A percentile compares a stretch with the other conserved stretches of the same genome.
These are phyloP conservation scores for Xylariaceae sp. DNA, from an alignment of 2,329 filamentous ascomycete genomes.

Conservation along the genomic window DNA sequence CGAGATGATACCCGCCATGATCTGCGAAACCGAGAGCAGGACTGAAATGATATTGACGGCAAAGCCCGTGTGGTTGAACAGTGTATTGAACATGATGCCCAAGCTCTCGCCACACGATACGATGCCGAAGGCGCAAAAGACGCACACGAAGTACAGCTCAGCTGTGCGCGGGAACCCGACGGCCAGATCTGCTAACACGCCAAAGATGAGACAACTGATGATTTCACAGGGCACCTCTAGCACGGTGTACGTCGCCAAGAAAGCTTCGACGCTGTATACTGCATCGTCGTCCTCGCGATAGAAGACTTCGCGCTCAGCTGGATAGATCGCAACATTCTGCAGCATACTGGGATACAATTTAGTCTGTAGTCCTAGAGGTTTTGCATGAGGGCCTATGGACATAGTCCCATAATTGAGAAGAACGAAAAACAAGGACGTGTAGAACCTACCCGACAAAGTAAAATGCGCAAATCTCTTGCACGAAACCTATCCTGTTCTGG, in stretches of 20 bases:
- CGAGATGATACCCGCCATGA: constrained; percentile 68
- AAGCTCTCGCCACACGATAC: constrained; percentile 71
- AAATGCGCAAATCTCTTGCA: constrained; percentile 67
- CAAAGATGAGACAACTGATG: constrained; percentile 60
- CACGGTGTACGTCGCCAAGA: constrained; percentile 65
- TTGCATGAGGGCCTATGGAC: no score
- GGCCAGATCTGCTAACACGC: constrained; percentile 59
- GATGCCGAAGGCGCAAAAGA: constrained; percentile 68
- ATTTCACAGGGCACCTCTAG: constrained; percentile 72
- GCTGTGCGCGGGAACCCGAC: constrained; percentile 61
- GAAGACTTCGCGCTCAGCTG: constrained; percentile 68
- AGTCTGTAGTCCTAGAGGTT: not conserved
- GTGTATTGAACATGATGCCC: constrained; percentile 76
- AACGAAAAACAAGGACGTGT: no score
- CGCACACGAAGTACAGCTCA: constrained; percentile 62
- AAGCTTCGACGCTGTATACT: constrained; percentile 67
- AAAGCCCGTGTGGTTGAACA: constrained; percentile 71
- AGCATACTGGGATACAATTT: constrained; percentile 48
- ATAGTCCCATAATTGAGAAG: no score
- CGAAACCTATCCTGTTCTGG: constrained; percentile 69
- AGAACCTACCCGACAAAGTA: constrained; percentile 75
- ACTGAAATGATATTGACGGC: constrained; percentile 69
- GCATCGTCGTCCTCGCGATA: constrained; percentile 72
- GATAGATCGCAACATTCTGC: constrained; percentile 73
- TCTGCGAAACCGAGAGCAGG: constrained; percentile 65